phyloP scores from a whole-genome alignment of 2,329 filamentous ascomycete species.

The Niveomyces coronatus region DNA sequence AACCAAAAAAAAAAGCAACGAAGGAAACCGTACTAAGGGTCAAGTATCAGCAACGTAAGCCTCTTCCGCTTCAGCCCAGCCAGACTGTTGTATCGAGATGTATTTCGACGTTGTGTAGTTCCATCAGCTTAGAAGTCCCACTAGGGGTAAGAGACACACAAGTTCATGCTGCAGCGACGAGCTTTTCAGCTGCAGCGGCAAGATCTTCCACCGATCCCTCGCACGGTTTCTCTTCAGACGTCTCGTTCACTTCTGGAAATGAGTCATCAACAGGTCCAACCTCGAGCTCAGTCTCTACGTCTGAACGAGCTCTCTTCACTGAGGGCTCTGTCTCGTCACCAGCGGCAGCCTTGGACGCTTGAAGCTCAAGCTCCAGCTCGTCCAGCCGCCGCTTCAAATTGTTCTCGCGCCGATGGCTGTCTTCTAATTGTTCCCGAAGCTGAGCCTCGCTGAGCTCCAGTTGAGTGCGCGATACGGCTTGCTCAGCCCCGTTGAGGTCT shows the following conservation, averaged over 20 bases:
- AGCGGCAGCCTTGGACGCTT: constrained; percentile 17
- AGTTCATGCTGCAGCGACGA: too few species aligned
- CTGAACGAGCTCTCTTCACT: constrained; percentile 19
- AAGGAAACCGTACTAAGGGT: too few species aligned
- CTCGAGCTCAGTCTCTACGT: constrained; percentile 9
- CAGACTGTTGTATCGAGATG: too few species aligned
- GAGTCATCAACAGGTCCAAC: neutral
- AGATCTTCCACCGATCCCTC: too few species aligned
- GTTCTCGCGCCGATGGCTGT: constrained; percentile 68
- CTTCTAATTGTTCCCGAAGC: constrained; percentile 57
- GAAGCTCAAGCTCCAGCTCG: constrained; percentile 57
- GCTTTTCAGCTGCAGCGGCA: too few species aligned
- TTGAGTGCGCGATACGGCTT: constrained; percentile 46
- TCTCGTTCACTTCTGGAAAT: neutral
- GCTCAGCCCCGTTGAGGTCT: constrained; percentile 45
- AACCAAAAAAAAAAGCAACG: neutral
- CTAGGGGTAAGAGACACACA: too few species aligned
- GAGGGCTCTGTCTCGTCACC: constrained; percentile 15
- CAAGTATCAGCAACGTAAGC: too few species aligned
- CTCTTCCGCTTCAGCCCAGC: too few species aligned
- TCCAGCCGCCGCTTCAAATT: constrained; percentile 74
- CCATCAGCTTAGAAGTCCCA: too few species aligned
- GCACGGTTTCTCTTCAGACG: too few species aligned
- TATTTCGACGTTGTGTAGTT: too few species aligned
- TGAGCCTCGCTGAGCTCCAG: constrained; percentile 35